Base-by-base conservation (phyloP, 192 early-diverging fungal species). In the Coemansia sp. region DNA sequence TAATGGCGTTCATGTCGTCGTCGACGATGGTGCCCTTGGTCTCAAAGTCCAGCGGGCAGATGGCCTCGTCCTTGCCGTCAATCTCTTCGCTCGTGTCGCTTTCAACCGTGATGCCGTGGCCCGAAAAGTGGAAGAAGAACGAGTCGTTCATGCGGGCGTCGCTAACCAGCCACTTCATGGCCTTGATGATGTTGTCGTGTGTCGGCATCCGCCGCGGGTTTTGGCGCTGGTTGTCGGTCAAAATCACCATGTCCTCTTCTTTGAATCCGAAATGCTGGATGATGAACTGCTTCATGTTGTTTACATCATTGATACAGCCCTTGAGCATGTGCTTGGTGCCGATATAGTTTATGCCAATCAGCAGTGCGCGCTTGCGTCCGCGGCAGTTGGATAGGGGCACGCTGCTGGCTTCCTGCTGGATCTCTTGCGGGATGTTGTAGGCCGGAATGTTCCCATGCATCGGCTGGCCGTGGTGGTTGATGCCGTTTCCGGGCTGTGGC, bases 311-410 rank as follows among this genome's bases (percentile, higher is more conserved):
- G 72, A 90, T 87, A 66, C 90, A 92, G 7, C 90, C 90, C 58
- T 79, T 70, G 31, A 91, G 83, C 60, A 83, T 71, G 49, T 79
- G 76, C 52, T 70, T 68, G 42, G 82, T 74, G 20, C 81, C 79
- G 43, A 80, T 74, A 73, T 97, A 97, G 66, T 97, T 97, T 73
- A 96, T 92, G 17, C 94, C 94, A 55, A 97, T 87, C 37, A 97
- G 80, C 17, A 97, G 72, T 8, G 92, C 93, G 15, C 85, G 82
- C 71, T 90, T 88, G 41, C 86, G 80, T 15, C 89, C 89, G 34
- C 49, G 61, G 48, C 69, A 77, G 63, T 81, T 72, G 21, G 79
- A 81, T 20, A 73, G 64, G 11, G 54, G 53, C 39, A 81, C 67
- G 46, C 65, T 44, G 54, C 64, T 63, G 26, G 69, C 73, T 18